Percentiles rank a stretch among this genome's conserved stretches.
These are phyloP conservation scores for Spergularia azorica DNA, from an alignment of 179 eudicot species.

Conservation along the genomic window DNA sequence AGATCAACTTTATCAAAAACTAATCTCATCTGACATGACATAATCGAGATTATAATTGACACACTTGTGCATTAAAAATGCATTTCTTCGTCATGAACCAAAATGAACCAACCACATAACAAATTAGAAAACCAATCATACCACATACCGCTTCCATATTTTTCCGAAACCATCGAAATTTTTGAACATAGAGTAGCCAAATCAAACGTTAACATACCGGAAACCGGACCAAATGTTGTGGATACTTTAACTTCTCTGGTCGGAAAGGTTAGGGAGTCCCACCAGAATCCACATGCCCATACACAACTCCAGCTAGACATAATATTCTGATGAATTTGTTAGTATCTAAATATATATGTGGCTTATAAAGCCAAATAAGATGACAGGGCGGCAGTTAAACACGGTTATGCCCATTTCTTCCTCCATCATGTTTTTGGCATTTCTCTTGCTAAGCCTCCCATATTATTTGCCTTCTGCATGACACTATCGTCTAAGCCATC, in stretches of 20 bases:
- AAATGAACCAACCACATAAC: too few species aligned
- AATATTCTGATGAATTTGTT: not conserved
- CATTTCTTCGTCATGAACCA: too few species aligned
- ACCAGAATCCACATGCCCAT: slow-evolving; percentile 36
- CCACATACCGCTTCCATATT: too few species aligned
- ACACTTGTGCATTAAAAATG: too few species aligned
- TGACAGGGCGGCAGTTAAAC: slow-evolving; percentile 5
- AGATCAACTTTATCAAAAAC: too few species aligned
- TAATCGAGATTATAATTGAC: too few species aligned
- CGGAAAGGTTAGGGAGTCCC: not conserved
- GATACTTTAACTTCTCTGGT: slow-evolving; percentile 15
- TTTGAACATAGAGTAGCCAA: too few species aligned
- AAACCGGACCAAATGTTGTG: not conserved
- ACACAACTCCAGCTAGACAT: slow-evolving; percentile 18
- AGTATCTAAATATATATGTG: not conserved
- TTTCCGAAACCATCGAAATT: too few species aligned
- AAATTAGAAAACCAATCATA: too few species aligned
- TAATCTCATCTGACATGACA: too few species aligned
- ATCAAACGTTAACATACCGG: too few species aligned
- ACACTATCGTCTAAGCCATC: not conserved
- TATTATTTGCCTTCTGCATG: not conserved
- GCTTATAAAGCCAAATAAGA: not conserved
- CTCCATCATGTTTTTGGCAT: slow-evolving; percentile 24
- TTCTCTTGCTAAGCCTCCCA: not conserved
- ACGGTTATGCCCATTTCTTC: slow-evolving; percentile 18